Evolutionary conservation across 257 asterid species (phyloP), one percentile per base, ranked within the genome.

Genomic region (Solanum sejunctum): DNA sequence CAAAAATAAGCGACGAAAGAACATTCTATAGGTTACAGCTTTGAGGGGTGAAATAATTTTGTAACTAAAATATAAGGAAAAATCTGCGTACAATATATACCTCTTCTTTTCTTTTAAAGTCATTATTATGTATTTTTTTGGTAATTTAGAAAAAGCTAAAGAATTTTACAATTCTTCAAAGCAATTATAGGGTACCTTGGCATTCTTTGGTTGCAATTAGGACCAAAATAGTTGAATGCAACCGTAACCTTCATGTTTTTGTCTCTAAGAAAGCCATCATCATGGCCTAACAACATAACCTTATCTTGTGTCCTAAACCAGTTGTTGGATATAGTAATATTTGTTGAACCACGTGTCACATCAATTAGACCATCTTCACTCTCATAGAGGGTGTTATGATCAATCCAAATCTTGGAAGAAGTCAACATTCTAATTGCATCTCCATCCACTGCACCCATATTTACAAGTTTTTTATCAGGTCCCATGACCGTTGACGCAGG

Each of bases 221-320:
- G 98, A 69, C 98, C 98, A 56, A 95, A 95, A 89, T 93, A 91
- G 92, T 95, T 95, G 88, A 90, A 95, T 12, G 91, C 98, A 16
- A 95, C 98, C 0, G 97, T 95, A 58, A 95, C 94, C 88, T 87
- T 93, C 98, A 95, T 95, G 87, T 91, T 63, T 87, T 49, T 87
- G 86, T 95, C 98, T 23, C 94, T 78, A 13, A 64, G 52, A 43
- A 56, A 93, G 9, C 98, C 97, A 82, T 95, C 98, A 15, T 93
- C 91, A 80, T 95, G 98, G 1, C 98, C 98, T 71, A 95, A 67
- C 16, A 95, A 92, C 98, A 95, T 95, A 61, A 95, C 98, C 88
- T 95, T 94, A 26, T 94, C 77, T 49, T 95, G 98, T 49, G 81
- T 79, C 85, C 90, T 91, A 57, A 95, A 94, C 97, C 96, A 90